These are phyloP conservation scores for Fusarium nurragi DNA, from an alignment of 2,329 filamentous ascomycete species.

Conservation along the genomic window DNA sequence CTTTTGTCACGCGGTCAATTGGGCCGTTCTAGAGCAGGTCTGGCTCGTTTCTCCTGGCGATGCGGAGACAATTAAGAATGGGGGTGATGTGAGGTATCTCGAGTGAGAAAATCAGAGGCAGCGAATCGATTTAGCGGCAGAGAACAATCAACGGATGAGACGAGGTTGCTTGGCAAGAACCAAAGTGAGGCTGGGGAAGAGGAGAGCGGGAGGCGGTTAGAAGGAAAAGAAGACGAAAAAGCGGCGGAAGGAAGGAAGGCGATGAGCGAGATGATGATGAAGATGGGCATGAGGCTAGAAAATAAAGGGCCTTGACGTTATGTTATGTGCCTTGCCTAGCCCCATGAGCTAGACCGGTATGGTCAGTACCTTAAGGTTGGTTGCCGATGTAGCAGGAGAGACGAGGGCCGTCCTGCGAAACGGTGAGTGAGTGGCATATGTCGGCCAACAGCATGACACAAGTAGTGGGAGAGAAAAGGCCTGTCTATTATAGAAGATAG, in stretches of 20 bases:
- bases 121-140: neutral
- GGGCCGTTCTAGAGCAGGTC: constrained; percentile 26
- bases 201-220: neutral
- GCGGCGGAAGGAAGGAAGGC: constrained; percentile 24
- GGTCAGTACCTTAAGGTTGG: neutral
- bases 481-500: neutral
- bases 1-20: constrained; percentile 32
- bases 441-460: constrained; percentile 17
- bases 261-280: constrained; percentile 15
- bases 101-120: neutral
- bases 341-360: constrained; percentile 7
- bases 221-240: constrained; percentile 11
- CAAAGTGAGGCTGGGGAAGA: neutral
- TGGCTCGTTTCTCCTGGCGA: constrained; percentile 23
- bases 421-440: constrained; percentile 25
- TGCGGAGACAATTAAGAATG: constrained; percentile 23
- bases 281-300: constrained; percentile 14
- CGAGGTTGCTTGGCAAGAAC: neutral
- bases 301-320: constrained; percentile 19
- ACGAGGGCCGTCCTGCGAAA: constrained; percentile 27
- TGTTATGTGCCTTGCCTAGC: constrained; percentile 31
- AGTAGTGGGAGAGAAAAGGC: neutral
- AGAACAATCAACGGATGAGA: neutral
- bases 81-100: constrained; percentile 1
- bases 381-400: constrained; percentile 17